phyloP scores from a whole-genome alignment of 306 rosid genomes.

The Cucumis hystrix region DNA sequence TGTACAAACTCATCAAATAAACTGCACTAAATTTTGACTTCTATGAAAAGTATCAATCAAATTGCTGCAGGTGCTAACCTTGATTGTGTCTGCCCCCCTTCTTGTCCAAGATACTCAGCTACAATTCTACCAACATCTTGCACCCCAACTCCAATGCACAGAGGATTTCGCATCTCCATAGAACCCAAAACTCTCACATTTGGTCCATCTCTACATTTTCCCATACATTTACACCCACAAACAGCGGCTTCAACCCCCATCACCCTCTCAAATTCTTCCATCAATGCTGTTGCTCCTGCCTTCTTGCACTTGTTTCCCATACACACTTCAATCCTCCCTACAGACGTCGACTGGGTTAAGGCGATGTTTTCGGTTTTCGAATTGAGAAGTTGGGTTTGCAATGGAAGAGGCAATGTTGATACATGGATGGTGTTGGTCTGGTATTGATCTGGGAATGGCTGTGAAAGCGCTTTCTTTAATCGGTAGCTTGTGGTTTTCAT shows the following conservation, averaged over 20 bases:
- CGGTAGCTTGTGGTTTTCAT: conserved; percentile 26
- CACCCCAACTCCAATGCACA: conserved; percentile 63
- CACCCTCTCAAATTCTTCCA: conserved; percentile 54
- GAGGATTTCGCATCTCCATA: conserved; percentile 25
- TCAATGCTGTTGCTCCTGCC: conserved; percentile 46
- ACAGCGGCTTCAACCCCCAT: conserved; percentile 50
- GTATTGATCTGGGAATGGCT: conserved; percentile 8
- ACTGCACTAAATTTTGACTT: background rate
- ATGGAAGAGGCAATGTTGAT: conserved; percentile 3
- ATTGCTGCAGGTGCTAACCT: conserved; percentile 15
- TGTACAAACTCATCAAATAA: background rate
- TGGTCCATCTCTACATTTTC: conserved; percentile 79
- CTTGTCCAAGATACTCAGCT: conserved; percentile 33
- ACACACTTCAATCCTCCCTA: conserved; percentile 68
- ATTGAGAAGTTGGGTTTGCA: conserved; percentile 1
- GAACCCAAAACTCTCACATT: conserved; percentile 51
- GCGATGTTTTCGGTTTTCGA: background rate
- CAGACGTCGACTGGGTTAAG: background rate
- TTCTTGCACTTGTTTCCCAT: conserved; percentile 77
- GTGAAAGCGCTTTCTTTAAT: conserved; percentile 13
- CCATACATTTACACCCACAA: conserved; percentile 83
- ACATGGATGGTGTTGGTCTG: conserved; percentile 1
- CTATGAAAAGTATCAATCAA: background rate
- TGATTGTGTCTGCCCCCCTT: conserved; percentile 2
- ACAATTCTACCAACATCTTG: conserved; percentile 63